Evolutionary conservation across 306 rosid species (phyloP), one percentile per base, ranked within the genome.

Genomic region (Canavalia ensiformis): DNA sequence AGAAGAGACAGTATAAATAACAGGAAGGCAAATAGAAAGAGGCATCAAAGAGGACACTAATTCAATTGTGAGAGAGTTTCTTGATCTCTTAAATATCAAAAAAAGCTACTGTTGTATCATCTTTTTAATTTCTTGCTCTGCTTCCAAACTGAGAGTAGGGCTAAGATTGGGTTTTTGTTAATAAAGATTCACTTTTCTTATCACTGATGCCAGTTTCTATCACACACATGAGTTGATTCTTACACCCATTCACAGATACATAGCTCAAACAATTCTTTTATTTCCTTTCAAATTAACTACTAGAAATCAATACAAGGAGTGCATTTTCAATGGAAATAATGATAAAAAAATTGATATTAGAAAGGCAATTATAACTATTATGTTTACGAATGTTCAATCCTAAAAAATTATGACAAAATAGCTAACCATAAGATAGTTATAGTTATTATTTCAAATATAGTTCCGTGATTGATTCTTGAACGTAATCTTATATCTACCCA

Each of bases 401-500:
- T 47, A 47, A 35, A 25, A 31, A 34, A 34, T 2, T n/a, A n/a
- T 33, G 49, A 60, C 37, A 45, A 37, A 25, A 46, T 8, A 47
- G 45, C 10, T 44, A 35, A 39, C 25, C 72, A 34, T 13, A 37
- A 30, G 66, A 37, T 39, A 55, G 37, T 29, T 55, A 25, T 18
- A 30, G 13, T 54, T 31, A 51, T 8, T 50, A 12, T 50, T 74
- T 56, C 55, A 57, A 74, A 57, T 28, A 29, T 28, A 28, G 29
- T 42, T 11, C 31, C 41, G 72, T 46, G 58, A 75, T 30, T 30
- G 72, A 46, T 47, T 76, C 37, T 47, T 35, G 54, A 12, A 77
- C 50, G 12, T 11, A 18, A 77, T 64, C 65, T 37, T 8, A 37
- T 77, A 77, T 77, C 30, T 4, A 50, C 59, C 82, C 47, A 66